Evolutionary conservation across 192 early-diverging fungal species (phyloP).

Genomic region (Entophlyctis helioformis): DNA sequence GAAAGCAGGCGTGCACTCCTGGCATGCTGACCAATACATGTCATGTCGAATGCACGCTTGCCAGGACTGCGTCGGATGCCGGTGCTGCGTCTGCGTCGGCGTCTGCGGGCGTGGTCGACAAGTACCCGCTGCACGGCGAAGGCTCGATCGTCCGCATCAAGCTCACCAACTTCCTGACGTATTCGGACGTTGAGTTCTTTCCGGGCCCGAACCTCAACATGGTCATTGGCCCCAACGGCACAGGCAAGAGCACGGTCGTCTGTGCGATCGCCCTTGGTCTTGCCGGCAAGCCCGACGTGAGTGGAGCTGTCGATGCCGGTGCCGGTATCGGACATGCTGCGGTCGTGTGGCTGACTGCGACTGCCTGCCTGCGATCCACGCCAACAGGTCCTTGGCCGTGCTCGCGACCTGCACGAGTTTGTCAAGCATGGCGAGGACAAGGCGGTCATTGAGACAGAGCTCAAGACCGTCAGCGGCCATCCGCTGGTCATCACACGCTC

Average conservation of each 20-base stretch:
- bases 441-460: slow-evolving; percentile 75
- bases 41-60: no score
- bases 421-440: slow-evolving; percentile 77
- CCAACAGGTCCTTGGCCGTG: slow-evolving; percentile 69
- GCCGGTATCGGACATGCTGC: no score
- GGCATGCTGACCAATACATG: no score
- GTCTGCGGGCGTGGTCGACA: no score
- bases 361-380: no score
- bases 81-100: no score
- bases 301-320: no score
- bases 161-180: slow-evolving; percentile 92
- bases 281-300: slow-evolving; percentile 57
- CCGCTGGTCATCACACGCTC: slow-evolving; percentile 16
- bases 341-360: no score
- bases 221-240: slow-evolving; percentile 91
- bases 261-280: slow-evolving; percentile 93
- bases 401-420: slow-evolving; percentile 81
- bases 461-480: slow-evolving; percentile 36
- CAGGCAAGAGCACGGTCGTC: slow-evolving; percentile 91
- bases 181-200: slow-evolving; percentile 66
- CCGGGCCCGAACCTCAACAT: slow-evolving; percentile 96
- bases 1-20: no score
- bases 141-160: slow-evolving; percentile 66
- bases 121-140: no score
- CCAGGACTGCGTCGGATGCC: no score